phyloP scores from a whole-genome alignment of 2,329 filamentous ascomycete genomes.

The Cladosporium sp. region DNA sequence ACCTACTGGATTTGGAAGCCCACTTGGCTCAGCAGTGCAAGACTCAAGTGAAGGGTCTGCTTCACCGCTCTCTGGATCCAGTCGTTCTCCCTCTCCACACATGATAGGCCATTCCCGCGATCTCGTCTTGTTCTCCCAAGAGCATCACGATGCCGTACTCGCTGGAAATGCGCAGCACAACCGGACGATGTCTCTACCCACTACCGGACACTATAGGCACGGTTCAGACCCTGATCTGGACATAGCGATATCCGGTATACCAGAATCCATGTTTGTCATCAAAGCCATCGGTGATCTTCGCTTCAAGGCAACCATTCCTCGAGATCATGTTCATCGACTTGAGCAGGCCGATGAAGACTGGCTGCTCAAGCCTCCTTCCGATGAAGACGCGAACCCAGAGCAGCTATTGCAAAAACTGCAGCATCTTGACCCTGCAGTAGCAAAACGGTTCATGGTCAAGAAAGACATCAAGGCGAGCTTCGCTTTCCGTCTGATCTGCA shows the following conservation, averaged over 20 bases:
- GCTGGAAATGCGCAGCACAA: neutral
- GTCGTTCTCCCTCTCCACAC: slow-evolving; percentile 15
- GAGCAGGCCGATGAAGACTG: slow-evolving; percentile 28
- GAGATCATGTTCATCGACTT: slow-evolving; percentile 32
- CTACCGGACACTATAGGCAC: slow-evolving; percentile 1
- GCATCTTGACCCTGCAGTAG: slow-evolving; percentile 27
- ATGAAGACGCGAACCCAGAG: slow-evolving; percentile 29
- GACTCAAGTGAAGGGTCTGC: slow-evolving; percentile 13
- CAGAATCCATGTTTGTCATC: slow-evolving; percentile 19
- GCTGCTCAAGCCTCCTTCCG: slow-evolving; percentile 31
- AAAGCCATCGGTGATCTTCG: slow-evolving; percentile 24
- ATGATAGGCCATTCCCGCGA: neutral
- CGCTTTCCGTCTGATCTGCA: slow-evolving; percentile 42
- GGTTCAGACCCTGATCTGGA: slow-evolving; percentile 16
- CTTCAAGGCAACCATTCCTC: slow-evolving; percentile 23
- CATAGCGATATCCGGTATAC: neutral
- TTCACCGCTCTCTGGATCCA: slow-evolving; percentile 11
- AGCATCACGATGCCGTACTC: neutral
- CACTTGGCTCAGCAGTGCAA: neutral
- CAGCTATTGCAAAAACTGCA: slow-evolving; percentile 29
- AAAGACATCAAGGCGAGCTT: slow-evolving; percentile 34
- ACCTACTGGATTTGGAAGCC: slow-evolving; percentile 24
- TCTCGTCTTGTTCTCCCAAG: slow-evolving; percentile 12
- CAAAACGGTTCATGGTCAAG: slow-evolving; percentile 35
- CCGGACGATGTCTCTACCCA: neutral